Evolutionary conservation across 2,329 filamentous ascomycete genomes (phyloP), one percentile per base, ranked within the genome.

Genomic region (Alternaria viburni): DNA sequence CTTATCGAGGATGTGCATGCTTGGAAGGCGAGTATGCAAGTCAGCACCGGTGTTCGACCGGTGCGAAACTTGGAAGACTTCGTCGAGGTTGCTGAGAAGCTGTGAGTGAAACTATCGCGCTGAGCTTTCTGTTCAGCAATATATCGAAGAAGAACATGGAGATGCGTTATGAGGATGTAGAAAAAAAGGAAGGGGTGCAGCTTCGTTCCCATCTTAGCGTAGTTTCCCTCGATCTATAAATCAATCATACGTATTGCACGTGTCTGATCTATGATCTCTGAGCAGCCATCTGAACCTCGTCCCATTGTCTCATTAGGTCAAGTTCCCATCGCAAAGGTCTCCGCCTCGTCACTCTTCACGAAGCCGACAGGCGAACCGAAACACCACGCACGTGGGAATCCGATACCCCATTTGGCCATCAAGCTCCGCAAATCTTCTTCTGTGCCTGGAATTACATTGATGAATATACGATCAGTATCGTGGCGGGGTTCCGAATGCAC

Each of bases 31-130:
- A 85, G 88, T 13, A 84, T 97, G 72, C 83, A 87, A 62, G 86
- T 93, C 26, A 96, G 90, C 67, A 85, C 87, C 21, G 95, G 92
- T 1, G 88, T 93, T 2, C 86, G 86, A 65, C 88, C 94, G 0
- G 87, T 92, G 28, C 90, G 87, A 74, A 91, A 96, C 69, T 80
- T 98, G 59, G 90, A 86, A 65, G 91, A 93, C 74, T 98, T 95
- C 79, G 92, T 97, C 77, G 95, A 97, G 63, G 84, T 74, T 54
- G 66, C 64, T 2, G 70, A 74, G 59, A 72, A 71, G 58, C 59
- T 74, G 7, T 74, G 52, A 66, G 52, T 19, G 23, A 17, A 7
- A 4, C 1, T 9, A 28, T 10, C 10, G n/a, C 6, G 2, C 6
- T n/a, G n/a, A 41, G 21, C 6, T 7, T 23, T n/a, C 12, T 49